Percentiles rank a stretch among this genome's conserved stretches.
Conservation (phyloP, 805 yeast genomes). For the Starmerella sp. region DNA sequence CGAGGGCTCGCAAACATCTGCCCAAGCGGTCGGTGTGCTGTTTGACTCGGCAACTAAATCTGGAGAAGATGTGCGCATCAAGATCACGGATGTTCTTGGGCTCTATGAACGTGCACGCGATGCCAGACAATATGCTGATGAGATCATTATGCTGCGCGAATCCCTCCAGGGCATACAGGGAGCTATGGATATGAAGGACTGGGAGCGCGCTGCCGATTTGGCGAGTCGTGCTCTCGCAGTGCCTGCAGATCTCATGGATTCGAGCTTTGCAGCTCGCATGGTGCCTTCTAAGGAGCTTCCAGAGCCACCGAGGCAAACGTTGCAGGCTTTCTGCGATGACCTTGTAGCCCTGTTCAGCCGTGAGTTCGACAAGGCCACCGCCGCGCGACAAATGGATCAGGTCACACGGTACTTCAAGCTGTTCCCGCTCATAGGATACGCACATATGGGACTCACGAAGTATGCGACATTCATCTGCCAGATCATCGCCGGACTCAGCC, state of each 20-base stretch:
- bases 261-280: constrained; percentile 63
- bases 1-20: constrained; percentile 5
- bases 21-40: constrained; percentile 11
- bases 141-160: constrained; percentile 54
- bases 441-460: constrained; percentile 58
- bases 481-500: constrained; percentile 68
- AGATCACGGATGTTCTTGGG: constrained; percentile 11
- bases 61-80: constrained; percentile 5
- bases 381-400: constrained; percentile 49
- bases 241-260: constrained; percentile 43
- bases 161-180: constrained; percentile 54
- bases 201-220: constrained; percentile 68
- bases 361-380: constrained; percentile 64
- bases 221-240: constrained; percentile 44
- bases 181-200: constrained; percentile 57
- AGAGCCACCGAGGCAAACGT: constrained; percentile 52
- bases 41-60: constrained; percentile 14
- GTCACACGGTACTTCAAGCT: constrained; percentile 71
- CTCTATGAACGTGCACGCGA: constrained; percentile 39
- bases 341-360: constrained; percentile 46
- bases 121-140: constrained; percentile 52
- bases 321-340: constrained; percentile 48
- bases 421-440: constrained; percentile 75
- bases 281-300: constrained; percentile 84
- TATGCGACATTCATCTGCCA: constrained; percentile 81